Evolutionary conservation across 257 asterid species (phyloP), one percentile per base, ranked within the genome.

Genomic region (Linaria vulgaris): DNA sequence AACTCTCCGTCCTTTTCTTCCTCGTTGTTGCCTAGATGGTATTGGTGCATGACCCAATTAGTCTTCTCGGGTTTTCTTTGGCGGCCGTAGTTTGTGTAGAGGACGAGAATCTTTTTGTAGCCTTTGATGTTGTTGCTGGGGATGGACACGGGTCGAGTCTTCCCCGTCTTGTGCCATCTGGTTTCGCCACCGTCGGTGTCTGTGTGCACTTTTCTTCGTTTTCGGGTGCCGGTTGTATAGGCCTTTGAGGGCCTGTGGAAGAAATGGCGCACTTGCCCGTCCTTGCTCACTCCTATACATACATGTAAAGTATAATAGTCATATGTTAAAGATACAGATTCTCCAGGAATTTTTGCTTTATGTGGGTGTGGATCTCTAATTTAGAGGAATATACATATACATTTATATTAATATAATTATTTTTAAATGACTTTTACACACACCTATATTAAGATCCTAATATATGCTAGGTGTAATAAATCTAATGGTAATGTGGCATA

Each of bases 41-140:
- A 91, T 22, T 91, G 98, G 60, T 91, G 98, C 98, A 91, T 88
- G 0, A 91, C 95, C 98, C 98, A 91, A 9, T 83, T 91, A 0
- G 96, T 91, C 68, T 91, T 91, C 69, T 91, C 96, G 0, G 96
- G 98, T 61, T 91, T 91, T 43, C 84, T 63, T 73, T 86, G 96
- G 31, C 96, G 71, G 8, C 98, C 98, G 69, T 88, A 88, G 78
- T 91, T 88, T 14, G 96, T 84, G 80, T 91, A 91, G 59, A 91
- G 91, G 37, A 91, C 98, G 9, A 91, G 81, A 8, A 88, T 91
- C 52, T 91, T 91, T 48, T 91, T 91, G 85, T 82, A 88, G 27
- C 98, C 98, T 69, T 74, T 84, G 11, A 82, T 11, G n/a, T 20
- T 44, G 17, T 12, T 44, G 17, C 14, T 59, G 0, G 67, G 46